Evolutionary conservation across 179 eudicot species (phyloP), one percentile per base, ranked within the genome.

Genomic region (Kewa caespitosa): DNA sequence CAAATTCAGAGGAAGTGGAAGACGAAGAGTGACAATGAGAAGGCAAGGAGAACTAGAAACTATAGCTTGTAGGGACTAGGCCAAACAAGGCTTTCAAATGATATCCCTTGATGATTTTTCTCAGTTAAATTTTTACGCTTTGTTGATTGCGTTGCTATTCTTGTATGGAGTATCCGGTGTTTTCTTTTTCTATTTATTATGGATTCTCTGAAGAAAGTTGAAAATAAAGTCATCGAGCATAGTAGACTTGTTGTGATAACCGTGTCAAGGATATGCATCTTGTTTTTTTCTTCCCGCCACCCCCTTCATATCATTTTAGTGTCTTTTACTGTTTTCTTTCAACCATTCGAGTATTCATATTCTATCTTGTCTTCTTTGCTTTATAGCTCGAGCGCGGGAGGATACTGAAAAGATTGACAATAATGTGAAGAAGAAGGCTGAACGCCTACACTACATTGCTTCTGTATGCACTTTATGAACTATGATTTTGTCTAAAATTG

Each of bases 341-440:
- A n/a, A 37, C 41, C 25, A 38, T 38, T 67, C 30, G 71, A 63
- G 25, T 32, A 20, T 57, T 74, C 36, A 38, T 36, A 38, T 64
- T 76, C 72, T 73, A 69, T 67, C 64, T 50, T 64, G 55, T 55
- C 23, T 30, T 76, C 54, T 68, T 78, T 85, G 74, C 74, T 76
- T 84, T 81, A 72, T 84, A 94, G 98, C 98, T 82, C 97, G 98
- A 60, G 98, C 93, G 36, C 88, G 97, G 79, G 93, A 94, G 77
- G 97, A 91, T 81, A 92, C 98, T 62, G 90, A 81, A 84, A 94
- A 85, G 84, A 89, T 94, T 74, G 98, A 94, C 85, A 62, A 80
- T 68, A 76, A 74, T 70, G 94, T 94, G 80, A 94, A 94, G 90
- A 84, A 81, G 73, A 91, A 89, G 83, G 98, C 98, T 70, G 93